These are phyloP conservation scores for Solanum hybrid DNA, from an alignment of 305 asterid species.

Conservation along the genomic window DNA sequence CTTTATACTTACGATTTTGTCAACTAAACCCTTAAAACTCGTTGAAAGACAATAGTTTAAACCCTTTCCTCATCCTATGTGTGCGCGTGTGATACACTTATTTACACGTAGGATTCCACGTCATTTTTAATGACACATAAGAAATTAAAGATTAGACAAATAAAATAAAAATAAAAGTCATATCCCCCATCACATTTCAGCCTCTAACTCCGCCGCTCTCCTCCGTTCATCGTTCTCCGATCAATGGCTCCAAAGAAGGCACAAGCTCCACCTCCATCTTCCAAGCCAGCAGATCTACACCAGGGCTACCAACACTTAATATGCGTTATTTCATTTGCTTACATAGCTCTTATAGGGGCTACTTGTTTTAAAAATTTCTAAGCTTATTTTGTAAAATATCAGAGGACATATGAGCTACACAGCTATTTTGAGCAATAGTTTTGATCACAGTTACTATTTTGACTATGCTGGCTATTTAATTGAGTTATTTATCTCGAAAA, in stretches of 20 bases:
- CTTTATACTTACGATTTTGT: no score
- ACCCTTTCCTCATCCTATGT: no score
- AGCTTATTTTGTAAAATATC: neutral
- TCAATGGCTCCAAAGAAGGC: conserved; percentile 74
- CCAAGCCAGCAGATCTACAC: conserved; percentile 59
- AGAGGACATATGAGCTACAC: neutral
- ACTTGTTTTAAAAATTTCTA: neutral
- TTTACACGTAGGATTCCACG: no score
- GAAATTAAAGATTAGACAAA: no score
- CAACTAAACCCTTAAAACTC: no score
- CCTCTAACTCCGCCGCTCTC: neutral
- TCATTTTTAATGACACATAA: no score
- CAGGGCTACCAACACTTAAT: conserved; percentile 37
- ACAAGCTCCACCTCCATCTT: conserved; percentile 75
- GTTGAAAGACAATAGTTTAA: no score
- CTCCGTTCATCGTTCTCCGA: neutral
- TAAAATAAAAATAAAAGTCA: neutral
- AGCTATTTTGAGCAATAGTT: neutral
- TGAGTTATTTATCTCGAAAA: neutral
- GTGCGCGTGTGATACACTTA: no score
- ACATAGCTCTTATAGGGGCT: neutral
- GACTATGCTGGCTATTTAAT: neutral
- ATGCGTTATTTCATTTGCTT: neutral
- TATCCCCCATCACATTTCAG: neutral
- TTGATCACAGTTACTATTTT: neutral